phyloP scores from a whole-genome alignment of 2,329 filamentous ascomycete genomes.

The Epichloe sp. region DNA sequence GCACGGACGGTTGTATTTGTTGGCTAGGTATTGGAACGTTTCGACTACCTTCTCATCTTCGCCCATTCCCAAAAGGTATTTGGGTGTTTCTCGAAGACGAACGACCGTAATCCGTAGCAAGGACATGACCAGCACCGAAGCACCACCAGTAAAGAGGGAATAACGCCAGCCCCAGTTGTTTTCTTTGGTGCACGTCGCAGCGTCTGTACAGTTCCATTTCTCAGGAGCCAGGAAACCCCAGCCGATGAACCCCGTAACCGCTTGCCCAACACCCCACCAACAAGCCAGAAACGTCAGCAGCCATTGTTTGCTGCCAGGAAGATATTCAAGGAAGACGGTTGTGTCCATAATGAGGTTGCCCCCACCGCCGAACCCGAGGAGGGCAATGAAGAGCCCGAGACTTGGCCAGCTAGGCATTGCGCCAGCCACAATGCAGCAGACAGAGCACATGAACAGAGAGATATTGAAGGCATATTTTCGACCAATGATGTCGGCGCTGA shows the following conservation, averaged over 20 bases:
- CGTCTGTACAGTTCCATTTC: slow-evolving; percentile 26
- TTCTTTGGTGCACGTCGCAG: slow-evolving; percentile 30
- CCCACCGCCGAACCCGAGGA: slow-evolving; percentile 47
- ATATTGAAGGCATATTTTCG: slow-evolving; percentile 56
- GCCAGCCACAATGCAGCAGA: slow-evolving; percentile 48
- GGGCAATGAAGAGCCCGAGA: slow-evolving; percentile 48
- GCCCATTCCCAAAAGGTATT: slow-evolving; percentile 32
- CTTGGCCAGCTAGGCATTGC: slow-evolving; percentile 53
- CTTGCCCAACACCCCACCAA: slow-evolving; percentile 40
- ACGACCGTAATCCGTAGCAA: slow-evolving; percentile 32
- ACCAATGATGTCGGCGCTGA: slow-evolving; percentile 54
- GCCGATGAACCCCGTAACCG: slow-evolving; percentile 30
- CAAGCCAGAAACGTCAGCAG: slow-evolving; percentile 31
- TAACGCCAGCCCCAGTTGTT: slow-evolving; percentile 39
- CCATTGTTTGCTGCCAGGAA: slow-evolving; percentile 34
- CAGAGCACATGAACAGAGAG: slow-evolving; percentile 47
- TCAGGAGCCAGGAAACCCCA: slow-evolving; percentile 37
- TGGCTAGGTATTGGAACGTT: slow-evolving; percentile 35
- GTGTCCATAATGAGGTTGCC: slow-evolving; percentile 39
- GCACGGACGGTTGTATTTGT: slow-evolving; percentile 25
- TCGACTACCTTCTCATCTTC: slow-evolving; percentile 35
- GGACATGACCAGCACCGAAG: slow-evolving; percentile 30
- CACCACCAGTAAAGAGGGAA: slow-evolving; percentile 31
- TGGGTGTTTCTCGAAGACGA: slow-evolving; percentile 34
- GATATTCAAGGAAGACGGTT: slow-evolving; percentile 38